Percentiles rank a stretch among this genome's conserved stretches.
These are phyloP conservation scores for Boletellus sp. DNA, from an alignment of 768 basidiomycete species.

Conservation along the genomic window DNA sequence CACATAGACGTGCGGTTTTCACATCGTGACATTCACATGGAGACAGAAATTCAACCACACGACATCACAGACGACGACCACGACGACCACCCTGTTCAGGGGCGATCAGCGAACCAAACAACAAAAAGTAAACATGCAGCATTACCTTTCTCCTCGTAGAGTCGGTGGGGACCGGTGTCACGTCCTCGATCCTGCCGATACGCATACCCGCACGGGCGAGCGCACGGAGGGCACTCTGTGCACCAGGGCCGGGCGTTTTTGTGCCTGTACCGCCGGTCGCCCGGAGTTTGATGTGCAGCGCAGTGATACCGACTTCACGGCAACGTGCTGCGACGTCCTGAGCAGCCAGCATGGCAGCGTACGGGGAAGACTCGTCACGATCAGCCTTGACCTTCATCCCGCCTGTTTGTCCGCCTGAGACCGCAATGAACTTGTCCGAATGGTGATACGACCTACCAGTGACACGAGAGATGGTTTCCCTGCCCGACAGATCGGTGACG, in stretches of 20 bases:
- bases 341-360: conserved; percentile 97
- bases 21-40: conserved; percentile 14
- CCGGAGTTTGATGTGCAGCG: conserved; percentile 97
- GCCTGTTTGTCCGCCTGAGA: conserved; percentile 42
- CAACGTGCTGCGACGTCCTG: conserved; percentile 96
- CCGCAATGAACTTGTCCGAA: neutral
- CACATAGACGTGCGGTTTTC: conserved; percentile 32
- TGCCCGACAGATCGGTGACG: conserved; percentile 96
- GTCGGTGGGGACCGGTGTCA: conserved; percentile 96
- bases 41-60: conserved; percentile 8
- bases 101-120: conserved; percentile 1
- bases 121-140: neutral
- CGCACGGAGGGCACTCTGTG: conserved; percentile 95
- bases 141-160: conserved; percentile 93
- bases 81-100: conserved; percentile 87
- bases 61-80: conserved; percentile 84
- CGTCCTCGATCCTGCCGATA: conserved; percentile 97
- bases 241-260: conserved; percentile 98
- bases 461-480: conserved; percentile 98
- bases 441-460: conserved; percentile 59
- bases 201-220: conserved; percentile 98
- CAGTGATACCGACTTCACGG: conserved; percentile 98
- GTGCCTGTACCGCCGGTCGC: conserved; percentile 98
- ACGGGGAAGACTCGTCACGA: conserved; percentile 97
- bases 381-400: conserved; percentile 99